Evolutionary conservation across 805 yeast species (phyloP).

Genomic region (Pichia rugopelliculosa): DNA sequence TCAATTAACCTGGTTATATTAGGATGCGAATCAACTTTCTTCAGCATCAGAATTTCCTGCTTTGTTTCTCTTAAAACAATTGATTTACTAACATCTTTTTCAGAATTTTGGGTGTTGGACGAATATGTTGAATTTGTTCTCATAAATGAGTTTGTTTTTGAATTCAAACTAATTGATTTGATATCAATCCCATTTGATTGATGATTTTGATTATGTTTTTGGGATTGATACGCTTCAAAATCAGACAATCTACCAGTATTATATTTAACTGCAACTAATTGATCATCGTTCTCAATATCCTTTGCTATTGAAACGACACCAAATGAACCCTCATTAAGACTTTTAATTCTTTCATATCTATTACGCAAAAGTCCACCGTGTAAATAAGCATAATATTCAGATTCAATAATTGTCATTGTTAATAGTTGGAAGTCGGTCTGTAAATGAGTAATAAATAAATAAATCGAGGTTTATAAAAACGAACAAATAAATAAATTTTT

Average conservation of each 20-base stretch:
- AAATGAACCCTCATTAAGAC: slow-evolving; percentile 86
- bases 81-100: slow-evolving; percentile 23
- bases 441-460: background rate
- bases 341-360: slow-evolving; percentile 61
- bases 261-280: slow-evolving; percentile 78
- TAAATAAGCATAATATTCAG: slow-evolving; percentile 24
- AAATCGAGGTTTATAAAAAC: background rate
- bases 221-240: slow-evolving; percentile 22
- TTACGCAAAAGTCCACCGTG: slow-evolving; percentile 44
- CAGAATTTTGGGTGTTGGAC: slow-evolving; percentile 8
- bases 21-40: slow-evolving; percentile 49
- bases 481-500: background rate
- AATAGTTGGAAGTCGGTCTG: background rate
- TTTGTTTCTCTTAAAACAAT: slow-evolving; percentile 49
- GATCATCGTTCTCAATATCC: slow-evolving; percentile 42
- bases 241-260: slow-evolving; percentile 53
- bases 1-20: slow-evolving; percentile 42
- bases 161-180: slow-evolving; percentile 12
- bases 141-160: slow-evolving; percentile 11
- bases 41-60: slow-evolving; percentile 61
- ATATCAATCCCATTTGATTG: background rate
- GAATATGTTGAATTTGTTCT: slow-evolving; percentile 8
- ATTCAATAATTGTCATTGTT: background rate
- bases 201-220: slow-evolving; percentile 11
- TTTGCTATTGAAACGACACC: slow-evolving; percentile 86